Evolutionary conservation across 441 rosid genomes (phyloP).

Genomic region (Bruguiera hainesii): DNA sequence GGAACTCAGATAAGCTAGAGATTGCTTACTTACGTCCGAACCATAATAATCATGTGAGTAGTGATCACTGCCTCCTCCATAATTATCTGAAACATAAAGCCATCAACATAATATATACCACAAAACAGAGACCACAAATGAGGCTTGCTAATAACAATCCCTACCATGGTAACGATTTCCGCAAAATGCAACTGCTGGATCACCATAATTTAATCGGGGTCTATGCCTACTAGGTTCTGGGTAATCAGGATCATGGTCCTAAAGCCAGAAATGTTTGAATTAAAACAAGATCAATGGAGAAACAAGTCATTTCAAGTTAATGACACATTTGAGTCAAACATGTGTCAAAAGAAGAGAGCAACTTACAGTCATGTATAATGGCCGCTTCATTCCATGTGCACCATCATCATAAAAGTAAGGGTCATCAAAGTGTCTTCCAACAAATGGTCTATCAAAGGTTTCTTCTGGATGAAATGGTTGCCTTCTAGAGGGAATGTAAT

Average conservation of each 20-base stretch:
- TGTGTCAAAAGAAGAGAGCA: not conserved
- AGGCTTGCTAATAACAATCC: conserved; percentile 9
- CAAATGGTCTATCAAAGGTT: conserved; percentile 38
- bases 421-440: conserved; percentile 42
- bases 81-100: conserved; percentile 37
- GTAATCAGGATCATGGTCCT: conserved; percentile 53
- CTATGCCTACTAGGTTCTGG: conserved; percentile 44
- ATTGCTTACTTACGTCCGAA: conserved; percentile 45
- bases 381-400: conserved; percentile 49
- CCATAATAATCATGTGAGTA: conserved; percentile 43
- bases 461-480: conserved; percentile 47
- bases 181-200: conserved; percentile 33
- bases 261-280: conserved; percentile 18
- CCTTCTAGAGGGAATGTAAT: conserved; percentile 33
- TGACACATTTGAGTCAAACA: not conserved
- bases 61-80: conserved; percentile 37
- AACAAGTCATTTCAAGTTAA: not conserved
- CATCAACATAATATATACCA: conserved; percentile 16
- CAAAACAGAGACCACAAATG: conserved; percentile 6
- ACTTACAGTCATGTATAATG: conserved; percentile 45
- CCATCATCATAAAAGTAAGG: conserved; percentile 41
- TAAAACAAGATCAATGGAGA: not conserved
- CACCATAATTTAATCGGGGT: conserved; percentile 44
- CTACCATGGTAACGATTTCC: conserved; percentile 46
- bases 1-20: conserved; percentile 11